phyloP scores from a whole-genome alignment of 148 eudicot genomes.

The Rheum nobile region DNA sequence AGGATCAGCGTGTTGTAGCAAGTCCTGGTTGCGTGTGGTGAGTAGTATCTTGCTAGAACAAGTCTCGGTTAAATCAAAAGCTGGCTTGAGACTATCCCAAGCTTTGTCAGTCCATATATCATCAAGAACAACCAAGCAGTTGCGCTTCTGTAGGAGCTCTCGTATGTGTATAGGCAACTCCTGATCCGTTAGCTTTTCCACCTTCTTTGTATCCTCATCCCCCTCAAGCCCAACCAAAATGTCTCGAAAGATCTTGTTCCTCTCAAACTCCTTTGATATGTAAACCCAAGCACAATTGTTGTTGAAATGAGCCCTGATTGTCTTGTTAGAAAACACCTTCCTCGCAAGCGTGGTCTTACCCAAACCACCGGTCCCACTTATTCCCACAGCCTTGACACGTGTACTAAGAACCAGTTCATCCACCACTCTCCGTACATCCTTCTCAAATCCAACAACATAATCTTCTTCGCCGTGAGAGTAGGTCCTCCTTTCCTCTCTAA shows the following conservation, averaged over 20 bases:
- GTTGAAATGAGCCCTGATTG: neutral
- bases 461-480: neutral
- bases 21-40: neutral
- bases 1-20: neutral
- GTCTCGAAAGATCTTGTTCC: neutral
- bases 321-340: neutral
- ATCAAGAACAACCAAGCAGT: slow-evolving; percentile 8
- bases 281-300: neutral
- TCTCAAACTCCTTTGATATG: neutral
- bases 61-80: neutral
- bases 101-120: neutral
- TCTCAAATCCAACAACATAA: neutral
- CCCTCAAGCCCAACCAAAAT: neutral
- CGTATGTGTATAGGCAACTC: neutral
- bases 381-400: neutral
- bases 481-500: neutral
- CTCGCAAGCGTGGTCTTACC: slow-evolving; percentile 8
- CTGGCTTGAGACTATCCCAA: slow-evolving; percentile 3
- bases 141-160: neutral
- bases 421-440: neutral
- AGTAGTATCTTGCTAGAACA: neutral
- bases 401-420: neutral
- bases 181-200: neutral
- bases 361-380: slow-evolving; percentile 6
- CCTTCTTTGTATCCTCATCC: neutral